Conservation (phyloP, 2,329 filamentous ascomycete species). For the Metarhizium guizhouense region DNA sequence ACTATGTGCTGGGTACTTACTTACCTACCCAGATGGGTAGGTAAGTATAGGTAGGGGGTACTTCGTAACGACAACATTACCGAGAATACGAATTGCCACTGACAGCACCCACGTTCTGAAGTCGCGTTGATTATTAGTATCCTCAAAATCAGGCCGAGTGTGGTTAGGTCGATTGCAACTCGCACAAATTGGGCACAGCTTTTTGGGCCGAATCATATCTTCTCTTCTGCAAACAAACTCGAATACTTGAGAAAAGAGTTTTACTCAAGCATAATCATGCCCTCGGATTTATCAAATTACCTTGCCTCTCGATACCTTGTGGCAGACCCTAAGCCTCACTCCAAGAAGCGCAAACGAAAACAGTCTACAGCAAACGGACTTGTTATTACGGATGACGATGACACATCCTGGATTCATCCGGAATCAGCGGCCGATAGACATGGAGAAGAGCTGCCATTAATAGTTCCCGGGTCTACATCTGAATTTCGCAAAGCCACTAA, state of each 20-base stretch:
- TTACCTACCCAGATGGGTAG: too few relatives aligned
- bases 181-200: neutral
- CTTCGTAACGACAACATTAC: neutral
- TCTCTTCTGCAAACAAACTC: neutral
- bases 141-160: neutral
- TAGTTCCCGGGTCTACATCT: slow-evolving; percentile 41
- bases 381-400: slow-evolving; percentile 57
- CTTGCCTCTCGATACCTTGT: slow-evolving; percentile 84
- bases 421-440: slow-evolving; percentile 20
- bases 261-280: slow-evolving; percentile 28
- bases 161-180: too few relatives aligned
- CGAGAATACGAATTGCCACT: too few relatives aligned
- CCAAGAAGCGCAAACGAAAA: slow-evolving; percentile 59
- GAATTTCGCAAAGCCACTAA: slow-evolving; percentile 71
- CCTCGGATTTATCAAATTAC: slow-evolving; percentile 66
- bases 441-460: slow-evolving; percentile 40
- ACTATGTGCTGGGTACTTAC: too few relatives aligned
- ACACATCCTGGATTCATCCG: slow-evolving; percentile 36
- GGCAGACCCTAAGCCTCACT: slow-evolving; percentile 41
- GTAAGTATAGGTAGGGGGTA: too few relatives aligned
- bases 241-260: neutral
- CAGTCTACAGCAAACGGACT: slow-evolving; percentile 40
- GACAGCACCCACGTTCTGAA: too few relatives aligned
- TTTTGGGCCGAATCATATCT: too few relatives aligned
- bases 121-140: neutral